Percentiles rank a stretch among this genome's conserved stretches.
Conservation (phyloP, 2,329 filamentous ascomycete genomes). For the Pyricularia grisea region DNA sequence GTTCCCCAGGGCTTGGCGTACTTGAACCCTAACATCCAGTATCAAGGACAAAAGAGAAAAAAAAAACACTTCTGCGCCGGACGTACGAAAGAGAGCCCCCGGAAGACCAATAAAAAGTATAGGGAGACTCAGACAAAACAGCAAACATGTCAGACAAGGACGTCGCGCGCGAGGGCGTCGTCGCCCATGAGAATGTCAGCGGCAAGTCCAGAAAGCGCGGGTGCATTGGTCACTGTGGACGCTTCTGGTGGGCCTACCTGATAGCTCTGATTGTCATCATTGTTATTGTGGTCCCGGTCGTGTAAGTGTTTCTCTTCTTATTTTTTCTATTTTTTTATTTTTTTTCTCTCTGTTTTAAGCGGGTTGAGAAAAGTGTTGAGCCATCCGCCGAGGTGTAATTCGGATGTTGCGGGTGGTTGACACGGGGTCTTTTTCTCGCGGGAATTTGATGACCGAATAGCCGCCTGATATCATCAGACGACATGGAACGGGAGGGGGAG, state of each 20-base stretch:
- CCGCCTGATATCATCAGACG: neutral
- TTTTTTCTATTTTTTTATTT: neutral
- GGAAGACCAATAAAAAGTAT: too few species aligned
- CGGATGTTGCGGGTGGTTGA: neutral
- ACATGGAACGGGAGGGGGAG: neutral
- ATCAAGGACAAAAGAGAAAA: too few species aligned
- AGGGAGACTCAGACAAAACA: neutral
- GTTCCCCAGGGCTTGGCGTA: neutral
- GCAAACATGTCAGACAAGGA: slow-evolving; percentile 1
- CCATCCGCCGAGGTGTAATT: neutral
- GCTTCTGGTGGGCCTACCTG: slow-evolving; percentile 54
- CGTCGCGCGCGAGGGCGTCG: neutral
- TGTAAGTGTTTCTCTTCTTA: slow-evolving; percentile 37
- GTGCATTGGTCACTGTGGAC: slow-evolving; percentile 30
- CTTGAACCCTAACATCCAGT: neutral
- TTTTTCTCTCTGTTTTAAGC: too few species aligned
- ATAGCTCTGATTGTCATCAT: slow-evolving; percentile 38
- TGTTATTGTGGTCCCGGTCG: slow-evolving; percentile 45
- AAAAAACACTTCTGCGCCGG: neutral
- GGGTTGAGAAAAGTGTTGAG: too few species aligned
- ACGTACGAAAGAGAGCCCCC: neutral
- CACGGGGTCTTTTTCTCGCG: too few species aligned
- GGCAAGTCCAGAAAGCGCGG: slow-evolving; percentile 1
- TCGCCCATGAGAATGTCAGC: neutral
- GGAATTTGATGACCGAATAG: neutral